Base-by-base conservation (phyloP, 176 grass and related monocot genomes). In the Guadua angustifolia region DNA sequence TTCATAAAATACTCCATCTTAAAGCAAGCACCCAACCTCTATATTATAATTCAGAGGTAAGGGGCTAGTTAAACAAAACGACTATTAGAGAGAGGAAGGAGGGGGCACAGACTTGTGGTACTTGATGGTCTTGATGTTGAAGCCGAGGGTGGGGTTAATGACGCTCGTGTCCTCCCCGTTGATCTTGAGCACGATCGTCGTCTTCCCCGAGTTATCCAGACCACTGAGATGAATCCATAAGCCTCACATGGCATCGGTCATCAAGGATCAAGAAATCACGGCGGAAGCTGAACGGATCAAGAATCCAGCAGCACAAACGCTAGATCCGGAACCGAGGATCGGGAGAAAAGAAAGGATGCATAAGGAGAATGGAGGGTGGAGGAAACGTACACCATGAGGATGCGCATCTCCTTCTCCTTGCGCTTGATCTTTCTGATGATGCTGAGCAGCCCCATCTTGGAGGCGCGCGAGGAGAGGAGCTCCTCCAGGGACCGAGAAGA, bases 111-210 rank as follows among this genome's bases (percentile, higher is more conserved):
- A 98, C 95, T 88, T 95, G 66, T 93, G 91, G 82, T 95, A 98
- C 73, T 90, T 91, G 89, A 98, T 93, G 76, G 93, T 95, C 87
- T 93, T 98, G 80, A 95, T 93, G 80, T 98, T 98, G 92, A 98
- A 93, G 35, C 93, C 91, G 12, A 98, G 91, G 10, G 93, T 95
- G 80, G 95, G 95, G 85, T 83, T 98, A 83, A 98, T 95, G 89
- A 93, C 67, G 73, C 93, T 93, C 38, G 93, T 95, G 63, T 98
- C 91, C 69, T 98, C 91, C 65, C 93, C 95, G n/a, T 95, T 98
- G 67, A 95, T 79, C 84, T 98, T 95, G 6, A 98, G 87, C 58
- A 98, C 89, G 39, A 95, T 93, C 10, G 92, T 95, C 1, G 90
- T 98, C 89, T 98, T 98, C 24, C 95, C 92, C 1, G 95, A 95